Base-by-base conservation (phyloP, 768 basidiomycete genomes). In the Pleurotus sapidus region DNA sequence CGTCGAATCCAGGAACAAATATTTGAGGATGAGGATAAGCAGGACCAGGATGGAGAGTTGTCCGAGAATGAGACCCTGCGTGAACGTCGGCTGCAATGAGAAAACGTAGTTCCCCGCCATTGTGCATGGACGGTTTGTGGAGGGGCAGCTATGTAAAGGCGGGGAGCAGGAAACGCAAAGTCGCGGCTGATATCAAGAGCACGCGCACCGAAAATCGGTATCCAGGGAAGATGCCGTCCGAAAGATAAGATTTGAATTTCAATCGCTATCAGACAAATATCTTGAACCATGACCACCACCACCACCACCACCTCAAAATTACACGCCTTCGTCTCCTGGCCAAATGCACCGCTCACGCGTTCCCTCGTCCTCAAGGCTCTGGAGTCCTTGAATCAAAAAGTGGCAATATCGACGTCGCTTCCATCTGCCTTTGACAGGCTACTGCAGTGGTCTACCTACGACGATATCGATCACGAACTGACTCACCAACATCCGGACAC, bases 51-150 rank as follows among this genome's bases (percentile, higher is more conserved):
- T 88, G 23, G 94, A 95, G 18, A 93, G 78, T 70, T 98, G 96
- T 57, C 96, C 96, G 45, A 98, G 73, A 39, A 99, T 77, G 37
- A 99, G 83, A 14, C 96, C 96, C 68, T 98, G 95, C 0, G 95
- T 97, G 73, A 99, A 99, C 1, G 93, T 95, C 18, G 89, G 91
- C 63, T 89, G 85, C 43, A 92, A 76, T 37, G 87, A 86, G 63
- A 91, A 82, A 48, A 91, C 68, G 72, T 86, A 87, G 67, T 81
- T 84, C 63, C 68, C 70, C 49, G 75, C 75, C 84, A 81, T 81
- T n/a, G 38, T 42, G 17, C 51, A 54, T 54, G 51, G 42, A 38
- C 15, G 18, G 7, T 3, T 17, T 49, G 30, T 34, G 30, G 30
- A 34, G 30, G 11, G 30, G 30, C 30, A 34, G 11, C 30, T 34